Conservation (phyloP, 2,329 filamentous ascomycete species). For the Trichophyton simii region DNA sequence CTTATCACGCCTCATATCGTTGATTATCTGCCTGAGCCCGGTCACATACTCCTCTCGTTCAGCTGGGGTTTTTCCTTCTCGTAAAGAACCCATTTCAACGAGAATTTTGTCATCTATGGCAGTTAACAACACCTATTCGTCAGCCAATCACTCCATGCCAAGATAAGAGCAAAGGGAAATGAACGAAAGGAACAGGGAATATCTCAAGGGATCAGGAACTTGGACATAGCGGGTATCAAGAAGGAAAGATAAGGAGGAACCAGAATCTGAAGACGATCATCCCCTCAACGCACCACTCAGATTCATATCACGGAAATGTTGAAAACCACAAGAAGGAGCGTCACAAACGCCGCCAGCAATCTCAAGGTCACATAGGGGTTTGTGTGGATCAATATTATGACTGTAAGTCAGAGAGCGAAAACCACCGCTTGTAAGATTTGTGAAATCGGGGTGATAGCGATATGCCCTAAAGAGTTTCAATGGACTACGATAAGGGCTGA, state of each 20-base stretch:
- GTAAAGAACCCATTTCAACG: constrained; percentile 36
- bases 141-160: constrained; percentile 18
- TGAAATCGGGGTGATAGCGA: constrained; percentile 74
- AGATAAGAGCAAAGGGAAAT: background rate
- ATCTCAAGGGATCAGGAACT: background rate
- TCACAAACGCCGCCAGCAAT: constrained; percentile 59
- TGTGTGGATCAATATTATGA: constrained; percentile 68
- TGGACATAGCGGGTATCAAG: constrained; percentile 4
- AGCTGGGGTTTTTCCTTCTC: constrained; percentile 34
- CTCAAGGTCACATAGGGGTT: constrained; percentile 65
- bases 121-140: constrained; percentile 29
- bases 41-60: constrained; percentile 33
- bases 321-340: constrained; percentile 57
- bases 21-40: constrained; percentile 38
- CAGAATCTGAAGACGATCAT: constrained; percentile 16
- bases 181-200: background rate
- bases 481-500: constrained; percentile 68
- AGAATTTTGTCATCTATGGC: constrained; percentile 40
- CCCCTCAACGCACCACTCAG: constrained; percentile 57
- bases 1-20: constrained; percentile 37
- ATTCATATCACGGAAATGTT: constrained; percentile 67
- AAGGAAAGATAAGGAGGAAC: background rate
- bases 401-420: constrained; percentile 87
- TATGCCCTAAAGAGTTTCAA: constrained; percentile 74
- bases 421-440: constrained; percentile 56